Evolutionary conservation across 345 rosid genomes (phyloP).

Genomic region (Nephelium lappaceum): DNA sequence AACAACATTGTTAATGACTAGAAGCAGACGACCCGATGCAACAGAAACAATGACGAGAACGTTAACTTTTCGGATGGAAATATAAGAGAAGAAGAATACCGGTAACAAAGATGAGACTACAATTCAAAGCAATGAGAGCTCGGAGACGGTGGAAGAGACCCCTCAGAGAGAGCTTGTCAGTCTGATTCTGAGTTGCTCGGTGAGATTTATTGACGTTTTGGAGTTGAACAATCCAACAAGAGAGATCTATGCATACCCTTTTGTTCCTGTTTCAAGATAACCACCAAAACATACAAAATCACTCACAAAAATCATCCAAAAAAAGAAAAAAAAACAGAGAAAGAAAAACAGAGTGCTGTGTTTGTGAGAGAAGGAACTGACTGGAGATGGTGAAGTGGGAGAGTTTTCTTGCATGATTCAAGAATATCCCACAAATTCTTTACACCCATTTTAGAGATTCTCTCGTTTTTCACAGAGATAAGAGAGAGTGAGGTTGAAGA

Average conservation of each 20-base stretch:
- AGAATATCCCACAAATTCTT: conserved; percentile 83
- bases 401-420: conserved; percentile 87
- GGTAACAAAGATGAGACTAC: conserved; percentile 72
- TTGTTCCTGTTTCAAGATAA: conserved; percentile 61
- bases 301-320: no score
- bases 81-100: conserved; percentile 36
- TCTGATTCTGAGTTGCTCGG: conserved; percentile 49
- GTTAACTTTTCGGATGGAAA: background rate
- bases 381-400: conserved; percentile 87
- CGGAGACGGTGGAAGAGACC: conserved; percentile 85
- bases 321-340: conserved; percentile 1
- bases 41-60: background rate
- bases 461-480: conserved; percentile 1
- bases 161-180: conserved; percentile 62
- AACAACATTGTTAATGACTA: background rate
- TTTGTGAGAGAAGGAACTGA: conserved; percentile 24
- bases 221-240: conserved; percentile 94
- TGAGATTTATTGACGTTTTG: conserved; percentile 66
- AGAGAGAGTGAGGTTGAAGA: background rate
- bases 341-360: background rate
- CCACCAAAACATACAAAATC: background rate
- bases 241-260: conserved; percentile 85
- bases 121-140: conserved; percentile 90
- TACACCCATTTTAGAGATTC: conserved; percentile 62
- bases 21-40: background rate